A percentile compares a stretch with the other conserved stretches of the same genome.
Conservation (phyloP, 2,329 filamentous ascomycete species). For the Fusarium armeniacum region DNA sequence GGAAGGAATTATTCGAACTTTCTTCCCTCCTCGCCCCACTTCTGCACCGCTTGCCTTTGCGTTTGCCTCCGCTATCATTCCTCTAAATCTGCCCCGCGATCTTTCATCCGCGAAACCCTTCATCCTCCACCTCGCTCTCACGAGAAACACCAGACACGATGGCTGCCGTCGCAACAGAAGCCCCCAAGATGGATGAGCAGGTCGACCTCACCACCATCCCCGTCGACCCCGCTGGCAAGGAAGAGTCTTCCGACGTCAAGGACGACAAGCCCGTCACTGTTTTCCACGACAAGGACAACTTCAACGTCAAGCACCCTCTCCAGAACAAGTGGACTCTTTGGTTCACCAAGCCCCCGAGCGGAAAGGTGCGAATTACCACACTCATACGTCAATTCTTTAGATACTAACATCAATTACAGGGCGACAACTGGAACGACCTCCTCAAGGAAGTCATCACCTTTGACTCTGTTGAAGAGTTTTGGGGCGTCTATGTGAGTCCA, state of each 20-base stretch:
- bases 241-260: constrained; percentile 64
- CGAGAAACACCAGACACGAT: constrained; percentile 50
- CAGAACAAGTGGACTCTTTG: constrained; percentile 99
- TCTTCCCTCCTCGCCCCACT: constrained; percentile 38
- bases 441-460: constrained; percentile 99
- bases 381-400: constrained; percentile 5
- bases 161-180: constrained; percentile 55
- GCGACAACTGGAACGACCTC: constrained; percentile 98
- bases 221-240: constrained; percentile 73
- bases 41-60: constrained; percentile 31
- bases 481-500: constrained; percentile 93
- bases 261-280: constrained; percentile 83
- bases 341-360: constrained; percentile 98
- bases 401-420: constrained; percentile 65
- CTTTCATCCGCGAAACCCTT: constrained; percentile 34
- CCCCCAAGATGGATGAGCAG: constrained; percentile 63
- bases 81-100: constrained; percentile 51
- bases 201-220: constrained; percentile 78
- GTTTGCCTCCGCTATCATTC: constrained; percentile 41
- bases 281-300: constrained; percentile 98
- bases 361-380: constrained; percentile 75
- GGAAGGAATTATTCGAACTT: constrained; percentile 51
- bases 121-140: constrained; percentile 22
- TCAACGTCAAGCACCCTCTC: constrained; percentile 98
- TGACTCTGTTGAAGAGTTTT: constrained; percentile 99